Evolutionary conservation across 257 asterid species (phyloP), one percentile per base, ranked within the genome.

Genomic region (Ligustrum vulgare): DNA sequence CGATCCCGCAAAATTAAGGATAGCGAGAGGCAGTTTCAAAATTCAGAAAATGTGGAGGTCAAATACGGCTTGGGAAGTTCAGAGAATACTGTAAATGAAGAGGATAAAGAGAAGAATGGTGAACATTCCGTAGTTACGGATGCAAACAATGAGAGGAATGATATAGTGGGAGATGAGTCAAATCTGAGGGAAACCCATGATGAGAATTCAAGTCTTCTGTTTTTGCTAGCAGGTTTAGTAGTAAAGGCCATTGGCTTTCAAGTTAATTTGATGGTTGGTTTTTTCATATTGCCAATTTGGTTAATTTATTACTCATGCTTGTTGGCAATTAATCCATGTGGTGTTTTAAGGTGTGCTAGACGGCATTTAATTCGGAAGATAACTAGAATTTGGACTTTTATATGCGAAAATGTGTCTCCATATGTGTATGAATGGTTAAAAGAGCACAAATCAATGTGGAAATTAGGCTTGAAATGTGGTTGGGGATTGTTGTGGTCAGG

Each of bases 401-500:
- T 73, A 64, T 78, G 72, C 58, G 90, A 73, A 75, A 70, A 70
- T 71, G 65, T 76, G 35, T 81, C 86, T 39, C 77, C 69, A 2
- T 80, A 51, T 70, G 83, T 82, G 47, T 72, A 75, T 79, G 85
- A 86, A 80, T 89, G 95, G 91, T 78, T 92, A 67, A 84, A 80
- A 69, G 91, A 87, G 62, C 88, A 91, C 67, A 83, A 78, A 36
- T 87, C 89, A 6, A 49, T 87, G 20, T 87, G 94, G 93, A 93
- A 83, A 77, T 79, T 88, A 64, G 94, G 90, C 16, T 54, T 95
- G 84, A 93, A 87, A 76, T 83, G 90, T 35, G 91, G 92, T 23
- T 93, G 98, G 99, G 99, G 99, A 65, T 73, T 93, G 70, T 78
- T 95, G 86, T 93, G 97, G 98, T 84, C 96, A 4, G 82, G 80